Conservation (phyloP, 352 stramenopile species). For the Phytopythium ostracodes region DNA sequence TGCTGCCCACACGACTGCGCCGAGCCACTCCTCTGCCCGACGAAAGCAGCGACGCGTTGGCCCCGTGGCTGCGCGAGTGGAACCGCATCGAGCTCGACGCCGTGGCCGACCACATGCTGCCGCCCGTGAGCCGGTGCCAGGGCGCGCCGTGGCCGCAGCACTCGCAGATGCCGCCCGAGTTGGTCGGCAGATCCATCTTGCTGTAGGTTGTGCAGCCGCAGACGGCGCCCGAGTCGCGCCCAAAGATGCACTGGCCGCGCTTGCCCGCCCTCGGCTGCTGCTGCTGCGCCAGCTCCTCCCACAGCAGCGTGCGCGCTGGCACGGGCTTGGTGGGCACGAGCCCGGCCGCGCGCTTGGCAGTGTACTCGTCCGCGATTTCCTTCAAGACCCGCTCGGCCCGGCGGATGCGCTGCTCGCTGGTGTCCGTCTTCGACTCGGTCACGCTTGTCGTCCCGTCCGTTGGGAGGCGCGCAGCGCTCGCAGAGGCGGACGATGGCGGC, state of each 20-base stretch:
- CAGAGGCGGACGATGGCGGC: neutral
- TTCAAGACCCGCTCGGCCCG: slow-evolving; percentile 67
- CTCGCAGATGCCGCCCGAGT: slow-evolving; percentile 58
- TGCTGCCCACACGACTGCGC: slow-evolving; percentile 29
- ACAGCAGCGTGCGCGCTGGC: slow-evolving; percentile 70
- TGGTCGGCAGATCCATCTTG: slow-evolving; percentile 40
- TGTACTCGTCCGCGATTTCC: slow-evolving; percentile 79
- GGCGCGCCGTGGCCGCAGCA: slow-evolving; percentile 63
- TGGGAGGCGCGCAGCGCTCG: too few relatives aligned
- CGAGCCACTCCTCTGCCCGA: slow-evolving; percentile 11
- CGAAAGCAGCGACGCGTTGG: neutral
- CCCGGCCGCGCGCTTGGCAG: slow-evolving; percentile 66
- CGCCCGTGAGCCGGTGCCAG: slow-evolving; percentile 64
- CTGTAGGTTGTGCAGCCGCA: slow-evolving; percentile 66
- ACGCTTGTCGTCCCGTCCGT: too few relatives aligned
- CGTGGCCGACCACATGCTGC: slow-evolving; percentile 23
- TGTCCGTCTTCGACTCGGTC: neutral
- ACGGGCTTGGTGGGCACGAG: slow-evolving; percentile 70
- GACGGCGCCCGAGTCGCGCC: slow-evolving; percentile 35
- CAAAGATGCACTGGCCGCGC: slow-evolving; percentile 67
- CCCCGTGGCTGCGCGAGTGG: slow-evolving; percentile 3
- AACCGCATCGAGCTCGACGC: neutral
- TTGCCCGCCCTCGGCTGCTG: slow-evolving; percentile 30
- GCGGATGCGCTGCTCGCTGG: slow-evolving; percentile 22
- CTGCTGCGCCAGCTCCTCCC: slow-evolving; percentile 62